Evolutionary conservation across 2,329 filamentous ascomycete genomes (phyloP), one percentile per base, ranked within the genome.

Genomic region (Colletotrichum tamarilloi): DNA sequence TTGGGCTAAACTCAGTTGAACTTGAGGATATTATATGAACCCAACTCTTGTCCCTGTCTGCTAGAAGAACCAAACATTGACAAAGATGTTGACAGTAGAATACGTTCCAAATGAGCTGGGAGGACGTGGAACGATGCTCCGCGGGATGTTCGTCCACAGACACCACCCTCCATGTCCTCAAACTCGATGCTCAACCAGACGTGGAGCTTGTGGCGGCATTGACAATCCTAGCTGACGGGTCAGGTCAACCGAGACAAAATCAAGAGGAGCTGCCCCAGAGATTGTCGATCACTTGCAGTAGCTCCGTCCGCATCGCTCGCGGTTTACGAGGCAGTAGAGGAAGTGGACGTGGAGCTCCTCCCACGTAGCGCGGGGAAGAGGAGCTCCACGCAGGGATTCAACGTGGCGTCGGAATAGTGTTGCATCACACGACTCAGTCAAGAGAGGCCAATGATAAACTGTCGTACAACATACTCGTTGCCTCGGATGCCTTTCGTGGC

Each of bases 271-370:
- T 64, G 22, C 22, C 32, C 26, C n/a, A 12, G 14, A 52, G 32
- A 42, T 35, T 62, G 66, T 9, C 53, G 67, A 57, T 64, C 19
- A 30, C 12, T 3, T 14, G 26, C 30, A 57, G 49, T 64, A 63
- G 24, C 59, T 19, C 16, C 38, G 38, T 64, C 59, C 67, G 28
- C 59, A 52, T 62, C 24, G 59, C 59, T 28, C n/a, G 8, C 32
- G 19, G 16, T n/a, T 58, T 24, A 16, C 11, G 56, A 58, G 24
- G 24, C 38, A 24, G 67, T 64, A 52, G 67, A 58, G 49, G 32
- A 35, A n/a, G 67, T 57, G 67, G 52, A 69, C 67, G 52, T 69
- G 67, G 67, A 58, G 67, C 67, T 69, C 67, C 67, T 57, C 59
- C 49, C 16, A 26, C 35, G n/a, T 12, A 26, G 59, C 26, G 35